Evolutionary conservation across 2,329 filamentous ascomycete species (phyloP), one percentile per base, ranked within the genome.

Genomic region (Zarea fungicola): DNA sequence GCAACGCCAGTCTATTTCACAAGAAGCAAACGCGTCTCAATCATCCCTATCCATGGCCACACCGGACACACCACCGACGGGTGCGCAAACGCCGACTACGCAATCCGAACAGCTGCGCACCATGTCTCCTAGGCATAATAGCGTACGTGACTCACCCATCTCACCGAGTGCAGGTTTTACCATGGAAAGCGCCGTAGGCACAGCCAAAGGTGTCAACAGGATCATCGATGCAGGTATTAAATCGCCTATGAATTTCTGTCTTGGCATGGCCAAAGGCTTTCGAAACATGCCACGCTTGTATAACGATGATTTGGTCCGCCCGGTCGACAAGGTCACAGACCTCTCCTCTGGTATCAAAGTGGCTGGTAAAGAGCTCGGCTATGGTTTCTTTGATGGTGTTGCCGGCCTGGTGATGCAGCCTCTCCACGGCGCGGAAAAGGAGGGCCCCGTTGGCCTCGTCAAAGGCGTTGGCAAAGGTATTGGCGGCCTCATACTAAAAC

Each of bases 261-360:
- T 96, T 35, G 87, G 87, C 1, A 68, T 96, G 31, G 86, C 90
- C 1, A 87, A 86, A 64, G 91, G 91, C 0, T 95, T 96, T 62
- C 85, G 92, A 61, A 96, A 96, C 58, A 85, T 87, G 6, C 90
- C 91, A 0, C 84, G 81, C 56, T 71, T 96, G 1, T 96, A 96
- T 61, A 87, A 90, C 35, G 90, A 95, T 58, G 82, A 88, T 1
- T 91, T 84, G 1, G 83, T 96, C 1, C 78, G 88, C 8, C 84
- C 85, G n/a, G 72, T 79, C 1, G 85, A 89, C 50, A 89, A 88
- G 57, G 87, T 96, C 5, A 90, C 87, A 0, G 85, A 84, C 44
- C 71, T 95, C 42, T 76, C 81, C 45, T 88, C 84, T 54, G 91
- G 91, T 0, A 66, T 96, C 22, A 83, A 77, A 53, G 83, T 89